Evolutionary conservation across 2,329 filamentous ascomycete genomes (phyloP), one percentile per base, ranked within the genome.

Genomic region (Colletotrichum tabaci): DNA sequence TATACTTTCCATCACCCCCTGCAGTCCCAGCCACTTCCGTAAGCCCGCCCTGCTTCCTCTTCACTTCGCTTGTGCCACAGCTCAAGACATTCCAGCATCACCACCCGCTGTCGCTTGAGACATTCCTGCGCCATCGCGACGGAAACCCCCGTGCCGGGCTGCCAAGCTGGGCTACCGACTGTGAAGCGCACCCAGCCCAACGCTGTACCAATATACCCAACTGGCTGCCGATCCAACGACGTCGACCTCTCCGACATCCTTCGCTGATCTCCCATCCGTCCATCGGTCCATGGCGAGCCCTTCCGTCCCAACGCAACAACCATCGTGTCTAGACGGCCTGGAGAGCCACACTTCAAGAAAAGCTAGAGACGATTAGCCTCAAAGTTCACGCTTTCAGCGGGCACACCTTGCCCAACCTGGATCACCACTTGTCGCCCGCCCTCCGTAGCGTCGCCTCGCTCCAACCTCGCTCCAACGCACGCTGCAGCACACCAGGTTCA

Each of bases 61-160:
- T 23, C 35, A 18, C 55, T 50, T 44, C 62, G 67, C 53, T 57
- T 49, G 42, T 61, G 26, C 44, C 58, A 40, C 23, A 50, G 40
- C n/a, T 47, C 35, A 38, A 68, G 64, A 71, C 57, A 62, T 68
- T 62, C 63, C 38, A 63, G 21, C 46, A 67, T 21, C 38, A 49
- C 67, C 23, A 4, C 63, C 58, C 26, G 44, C 16, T 58, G 50
- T 47, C 64, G 63, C 62, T 71, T 63, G 58, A 71, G 68, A 71
- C 68, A 71, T 68, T 71, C 64, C 46, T 71, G 68, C 52, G 57
- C 44, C 55, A 49, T 58, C 26, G 60, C 63, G 44, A 61, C 46
- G 15, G 57, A 47, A 58, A 62, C 18, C 26, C 52, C 13, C 30
- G 65, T 35, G 52, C 64, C 46, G n/a, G 52, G 26, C 30, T 55